phyloP scores from a whole-genome alignment of 2,329 filamentous ascomycete genomes.

The Neofusicoccum ribis region DNA sequence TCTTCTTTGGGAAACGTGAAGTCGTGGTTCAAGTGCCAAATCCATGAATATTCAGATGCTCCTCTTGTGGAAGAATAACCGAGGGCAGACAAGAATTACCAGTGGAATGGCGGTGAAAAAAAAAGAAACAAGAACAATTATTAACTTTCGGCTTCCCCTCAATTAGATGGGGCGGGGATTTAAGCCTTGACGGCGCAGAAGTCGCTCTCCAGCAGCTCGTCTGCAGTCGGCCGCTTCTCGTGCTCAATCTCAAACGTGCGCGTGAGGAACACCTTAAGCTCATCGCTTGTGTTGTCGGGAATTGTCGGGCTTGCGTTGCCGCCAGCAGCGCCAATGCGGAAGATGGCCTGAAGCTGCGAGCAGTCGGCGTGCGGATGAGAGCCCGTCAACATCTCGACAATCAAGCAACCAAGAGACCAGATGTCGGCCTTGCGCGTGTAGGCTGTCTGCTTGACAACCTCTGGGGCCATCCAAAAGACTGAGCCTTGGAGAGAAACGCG shows the following conservation, averaged over 20 bases:
- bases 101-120: slow-evolving; percentile 3
- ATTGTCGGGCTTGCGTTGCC: slow-evolving; percentile 84
- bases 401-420: slow-evolving; percentile 93
- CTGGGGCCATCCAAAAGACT: slow-evolving; percentile 99
- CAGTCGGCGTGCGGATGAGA: slow-evolving; percentile 95
- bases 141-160: slow-evolving; percentile 3
- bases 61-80: neutral
- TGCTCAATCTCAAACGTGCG: slow-evolving; percentile 96
- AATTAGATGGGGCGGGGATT: neutral
- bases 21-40: slow-evolving; percentile 9
- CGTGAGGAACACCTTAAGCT: slow-evolving; percentile 78
- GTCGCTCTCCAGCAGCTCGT: slow-evolving; percentile 80
- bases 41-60: slow-evolving; percentile 3
- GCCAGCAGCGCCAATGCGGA: slow-evolving; percentile 81
- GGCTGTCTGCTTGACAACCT: slow-evolving; percentile 95
- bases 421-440: slow-evolving; percentile 99
- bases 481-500: slow-evolving; percentile 86
- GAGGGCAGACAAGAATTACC: slow-evolving; percentile 4
- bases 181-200: slow-evolving; percentile 75
- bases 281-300: slow-evolving; percentile 80
- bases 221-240: slow-evolving; percentile 85
- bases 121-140: neutral
- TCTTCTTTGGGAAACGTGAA: slow-evolving; percentile 13
- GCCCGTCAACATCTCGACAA: slow-evolving; percentile 99
- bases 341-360: slow-evolving; percentile 95